A percentile compares a stretch with the other conserved stretches of the same genome.
Conservation (phyloP, 495 filamentous ascomycete species). For the Penicillium soppii region DNA sequence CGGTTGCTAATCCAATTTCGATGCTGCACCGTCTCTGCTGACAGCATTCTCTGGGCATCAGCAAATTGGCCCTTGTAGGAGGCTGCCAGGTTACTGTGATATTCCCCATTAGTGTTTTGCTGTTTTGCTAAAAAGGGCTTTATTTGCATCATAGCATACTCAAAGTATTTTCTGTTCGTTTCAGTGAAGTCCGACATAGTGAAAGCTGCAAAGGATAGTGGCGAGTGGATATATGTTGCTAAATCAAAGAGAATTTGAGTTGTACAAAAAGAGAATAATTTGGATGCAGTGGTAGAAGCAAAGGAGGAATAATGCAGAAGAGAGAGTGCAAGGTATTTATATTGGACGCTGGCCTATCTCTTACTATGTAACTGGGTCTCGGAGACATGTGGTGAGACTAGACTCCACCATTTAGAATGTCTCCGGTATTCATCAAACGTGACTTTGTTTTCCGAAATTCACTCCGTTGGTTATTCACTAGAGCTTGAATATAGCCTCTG, state of each 20-base stretch:
- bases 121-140: neutral
- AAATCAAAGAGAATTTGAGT: too few relatives aligned
- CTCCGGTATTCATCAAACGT: too few relatives aligned
- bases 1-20: constrained; percentile 63
- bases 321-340: too few relatives aligned
- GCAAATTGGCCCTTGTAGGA: constrained; percentile 48
- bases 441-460: too few relatives aligned
- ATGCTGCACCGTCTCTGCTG: constrained; percentile 42
- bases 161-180: neutral
- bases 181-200: neutral
- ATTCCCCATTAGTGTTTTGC: too few relatives aligned
- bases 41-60: constrained; percentile 26
- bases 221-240: neutral
- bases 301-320: too few relatives aligned
- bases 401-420: neutral
- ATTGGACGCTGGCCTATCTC: too few relatives aligned
- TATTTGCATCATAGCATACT: neutral
- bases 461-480: too few relatives aligned
- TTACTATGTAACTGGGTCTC: neutral
- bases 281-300: too few relatives aligned
- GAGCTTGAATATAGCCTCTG: too few relatives aligned
- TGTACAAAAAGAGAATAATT: too few relatives aligned
- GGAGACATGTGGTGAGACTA: neutral
- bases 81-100: constrained; percentile 40
- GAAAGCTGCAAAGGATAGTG: neutral